Evolutionary conservation across 371 early-diverging fungal species (phyloP), one percentile per base, ranked within the genome.

Genomic region (Circinella umbellata): DNA sequence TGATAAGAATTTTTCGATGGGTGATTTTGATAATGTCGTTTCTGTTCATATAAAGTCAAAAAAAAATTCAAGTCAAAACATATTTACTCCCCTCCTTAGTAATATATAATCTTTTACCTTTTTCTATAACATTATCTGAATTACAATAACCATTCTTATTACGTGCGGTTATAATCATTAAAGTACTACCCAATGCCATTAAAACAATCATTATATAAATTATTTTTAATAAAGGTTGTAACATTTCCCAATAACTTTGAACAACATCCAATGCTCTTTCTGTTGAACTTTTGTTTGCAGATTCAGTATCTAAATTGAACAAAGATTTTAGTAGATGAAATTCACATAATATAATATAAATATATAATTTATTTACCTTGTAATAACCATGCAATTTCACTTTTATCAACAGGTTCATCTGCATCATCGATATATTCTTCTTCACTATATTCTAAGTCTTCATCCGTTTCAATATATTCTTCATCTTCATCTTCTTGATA

Each of bases 131-230:
- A 14, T 36, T 17, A 5, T 13, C 17, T 4, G 70, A 49, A 27
- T 65, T 53, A 49, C 70, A 70, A 39, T 71, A 71, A 20, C 71
- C 71, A 46, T 71, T 71, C 49, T 35, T 18, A 49, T 46, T 20
- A 51, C 71, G 71, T 13, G 67, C 39, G 1, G 20, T 27, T 34
- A 61, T 61, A 36, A 66, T 38, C 15, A 63, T 48, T 8, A 54
- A n/a, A 35, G 49, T 4, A 4, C 36, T 67, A 14, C 27, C 55
- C 27, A 63, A 11, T 17, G 27, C 18, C 1, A 60, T 8, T 20
- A 67, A 46, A 35, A 49, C 59, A 10, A 60, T 5, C 6, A 59
- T 18, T 39, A 67, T 42, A 57, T 67, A 67, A n/a, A 27, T 11
- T 61, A 10, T 39, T n/a, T 34, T 13, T 18, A 57, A 57, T 10